phyloP scores from a whole-genome alignment of 2,329 filamentous ascomycete species.

The Ophiocordyceps camponoti-saundersi region DNA sequence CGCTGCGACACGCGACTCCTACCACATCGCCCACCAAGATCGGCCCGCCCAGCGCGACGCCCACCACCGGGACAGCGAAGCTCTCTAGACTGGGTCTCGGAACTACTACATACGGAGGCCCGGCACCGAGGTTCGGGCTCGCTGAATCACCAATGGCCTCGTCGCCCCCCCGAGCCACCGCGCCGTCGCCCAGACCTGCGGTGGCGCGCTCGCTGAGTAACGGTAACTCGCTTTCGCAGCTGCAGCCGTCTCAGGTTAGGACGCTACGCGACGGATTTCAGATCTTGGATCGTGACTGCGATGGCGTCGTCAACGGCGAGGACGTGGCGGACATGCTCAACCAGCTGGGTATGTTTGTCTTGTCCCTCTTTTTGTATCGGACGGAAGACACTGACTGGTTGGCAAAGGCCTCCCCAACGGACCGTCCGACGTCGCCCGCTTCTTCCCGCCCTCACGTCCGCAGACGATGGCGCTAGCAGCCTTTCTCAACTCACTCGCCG shows the following conservation, averaged over 20 bases:
- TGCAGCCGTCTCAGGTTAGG: slow-evolving; percentile 69
- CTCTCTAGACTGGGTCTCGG: slow-evolving; percentile 23
- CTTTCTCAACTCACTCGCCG: slow-evolving; percentile 71
- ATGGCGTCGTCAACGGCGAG: slow-evolving; percentile 64
- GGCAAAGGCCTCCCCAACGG: slow-evolving; percentile 53
- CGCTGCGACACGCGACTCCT: slow-evolving; percentile 47
- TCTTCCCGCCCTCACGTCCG: slow-evolving; percentile 60
- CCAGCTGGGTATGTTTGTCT: slow-evolving; percentile 48
- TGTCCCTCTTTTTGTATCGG: no score
- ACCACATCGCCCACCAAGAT: slow-evolving; percentile 41
- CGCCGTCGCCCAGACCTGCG: slow-evolving; percentile 12
- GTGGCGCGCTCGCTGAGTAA: slow-evolving; percentile 20
- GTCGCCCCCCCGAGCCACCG: slow-evolving; percentile 13
- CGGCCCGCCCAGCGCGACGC: slow-evolving; percentile 5
- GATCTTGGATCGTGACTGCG: slow-evolving; percentile 78
- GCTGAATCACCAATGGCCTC: slow-evolving; percentile 17
- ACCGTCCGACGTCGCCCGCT: slow-evolving; percentile 53
- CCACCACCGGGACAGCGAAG: slow-evolving; percentile 7
- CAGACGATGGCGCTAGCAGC: slow-evolving; percentile 68
- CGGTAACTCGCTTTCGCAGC: slow-evolving; percentile 46
- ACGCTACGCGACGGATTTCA: slow-evolving; percentile 87
- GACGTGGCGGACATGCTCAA: slow-evolving; percentile 78
- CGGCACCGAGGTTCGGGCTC: slow-evolving; percentile 17
- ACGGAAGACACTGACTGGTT: slow-evolving; percentile 3
- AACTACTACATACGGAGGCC: slow-evolving; percentile 18